Percentiles rank a stretch among this genome's conserved stretches.
Evolutionary conservation across 2,329 filamentous ascomycete species (phyloP).

Genomic region (Botrytis medusae): DNA sequence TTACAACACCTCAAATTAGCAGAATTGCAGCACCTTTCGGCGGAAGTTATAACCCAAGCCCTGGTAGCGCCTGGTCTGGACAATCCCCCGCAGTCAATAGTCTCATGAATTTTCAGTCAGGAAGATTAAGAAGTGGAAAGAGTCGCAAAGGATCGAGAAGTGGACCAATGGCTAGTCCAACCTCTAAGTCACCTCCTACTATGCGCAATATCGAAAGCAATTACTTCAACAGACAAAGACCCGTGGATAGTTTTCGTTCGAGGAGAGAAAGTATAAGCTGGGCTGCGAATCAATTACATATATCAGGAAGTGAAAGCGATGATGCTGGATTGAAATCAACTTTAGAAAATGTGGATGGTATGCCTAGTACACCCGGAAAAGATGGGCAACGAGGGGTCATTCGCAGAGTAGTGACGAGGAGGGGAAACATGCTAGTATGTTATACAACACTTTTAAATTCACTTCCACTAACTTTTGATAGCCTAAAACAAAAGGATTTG

Average conservation of each 20-base stretch:
- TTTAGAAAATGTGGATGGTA: conserved; percentile 42
- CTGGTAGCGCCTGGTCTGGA: conserved; percentile 62
- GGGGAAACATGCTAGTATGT: conserved; percentile 83
- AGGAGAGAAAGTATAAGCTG: conserved; percentile 87
- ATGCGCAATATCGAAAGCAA: conserved; percentile 43
- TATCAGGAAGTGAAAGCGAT: conserved; percentile 78
- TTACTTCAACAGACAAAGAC: conserved; percentile 54
- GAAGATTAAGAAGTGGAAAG: conserved; percentile 57
- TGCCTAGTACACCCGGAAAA: conserved; percentile 46
- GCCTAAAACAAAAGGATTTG: conserved; percentile 97
- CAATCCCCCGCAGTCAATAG: conserved; percentile 72
- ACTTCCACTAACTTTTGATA: conserved; percentile 44
- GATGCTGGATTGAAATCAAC: conserved; percentile 58
- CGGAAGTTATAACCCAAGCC: conserved; percentile 46
- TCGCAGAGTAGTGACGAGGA: conserved; percentile 76
- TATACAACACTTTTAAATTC: not conserved
- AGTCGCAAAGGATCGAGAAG: conserved; percentile 67
- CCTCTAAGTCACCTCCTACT: conserved; percentile 75
- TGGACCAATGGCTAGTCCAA: conserved; percentile 66
- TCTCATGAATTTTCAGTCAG: conserved; percentile 75
- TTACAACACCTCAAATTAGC: conserved; percentile 77
- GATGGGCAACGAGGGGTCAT: conserved; percentile 73
- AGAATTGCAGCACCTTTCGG: conserved; percentile 54
- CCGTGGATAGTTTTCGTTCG: conserved; percentile 51
- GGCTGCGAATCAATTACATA: conserved; percentile 84